Evolutionary conservation across 176 grass and related monocot species (phyloP).

Genomic region (Lolium rigidum): DNA sequence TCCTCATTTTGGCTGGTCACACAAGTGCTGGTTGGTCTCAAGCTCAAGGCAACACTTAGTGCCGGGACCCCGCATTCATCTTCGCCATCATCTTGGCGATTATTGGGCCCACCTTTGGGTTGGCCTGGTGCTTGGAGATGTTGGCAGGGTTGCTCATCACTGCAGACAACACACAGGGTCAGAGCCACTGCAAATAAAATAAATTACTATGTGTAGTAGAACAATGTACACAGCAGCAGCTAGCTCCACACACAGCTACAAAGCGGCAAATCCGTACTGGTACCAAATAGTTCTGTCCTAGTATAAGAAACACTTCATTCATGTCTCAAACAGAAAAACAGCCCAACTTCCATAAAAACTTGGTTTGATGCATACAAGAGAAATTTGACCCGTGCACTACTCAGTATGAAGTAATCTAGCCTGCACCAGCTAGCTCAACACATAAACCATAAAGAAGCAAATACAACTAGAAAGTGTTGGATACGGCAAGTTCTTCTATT

Average conservation of each 20-base stretch:
- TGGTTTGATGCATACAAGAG: neutral
- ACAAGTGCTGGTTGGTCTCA: neutral
- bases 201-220: neutral
- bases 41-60: neutral
- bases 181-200: neutral
- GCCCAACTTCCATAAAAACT: neutral
- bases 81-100: conserved; percentile 96
- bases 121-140: conserved; percentile 70
- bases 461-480: too few species aligned
- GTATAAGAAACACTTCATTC: neutral
- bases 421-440: neutral
- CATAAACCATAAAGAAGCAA: neutral
- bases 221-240: neutral
- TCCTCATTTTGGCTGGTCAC: neutral
- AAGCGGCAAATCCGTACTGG: neutral
- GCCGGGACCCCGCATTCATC: conserved; percentile 36
- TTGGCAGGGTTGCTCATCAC: conserved; percentile 96
- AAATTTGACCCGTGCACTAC: neutral
- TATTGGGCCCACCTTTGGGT: conserved; percentile 66
- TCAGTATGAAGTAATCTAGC: neutral
- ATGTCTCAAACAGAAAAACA: neutral
- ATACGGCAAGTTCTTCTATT: too few species aligned
- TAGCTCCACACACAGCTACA: neutral
- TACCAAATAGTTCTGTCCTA: neutral
- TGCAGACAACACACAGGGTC: conserved; percentile 43